Evolutionary conservation across 306 rosid genomes (phyloP), one percentile per base, ranked within the genome.

Genomic region (Prunus padus): DNA sequence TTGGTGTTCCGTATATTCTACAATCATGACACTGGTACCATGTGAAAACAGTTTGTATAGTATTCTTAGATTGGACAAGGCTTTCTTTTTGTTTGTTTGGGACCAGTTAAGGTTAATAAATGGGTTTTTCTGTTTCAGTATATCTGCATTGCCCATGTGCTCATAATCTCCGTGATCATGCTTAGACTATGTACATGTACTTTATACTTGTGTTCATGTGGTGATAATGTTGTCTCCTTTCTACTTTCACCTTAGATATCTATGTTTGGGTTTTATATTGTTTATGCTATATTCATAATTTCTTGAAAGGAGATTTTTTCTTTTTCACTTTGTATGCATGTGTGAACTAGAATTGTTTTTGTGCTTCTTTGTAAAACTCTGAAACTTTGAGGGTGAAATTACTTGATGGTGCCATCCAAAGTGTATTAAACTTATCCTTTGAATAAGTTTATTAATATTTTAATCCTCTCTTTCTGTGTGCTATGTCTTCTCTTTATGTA

Each of bases 191-290:
- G 25, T 15, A 15, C 18, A 19, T 59, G 8, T 57, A 72, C 23
- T 33, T 56, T 56, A 23, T 40, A 37, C 7, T 42, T 75, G 28
- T 65, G 5, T 12, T 20, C 54, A 28, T 26, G 22, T 30, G 22
- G 65, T 63, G 12, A 46, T 40, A 65, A 69, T 80, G 61, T 50
- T 19, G 50, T 71, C 8, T 33, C 9, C 8, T 11, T 69, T 69
- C n/a, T 19, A 33, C 33, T 20, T 30, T 31, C 13, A 31, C 33
- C 50, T 54, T 71, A 45, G 65, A 72, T 56, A 9, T 2, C 26
- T 31, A 20, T 54, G 2, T 15, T 22, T 22, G 25, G 62, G 31
- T 72, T 55, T 20, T 14, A 64, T 55, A 26, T 40, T 19, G 15
- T 4, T 45, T 23, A 23, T 67, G 56, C 42, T 45, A 9, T 67